Base-by-base conservation (phyloP, 2,329 filamentous ascomycete genomes). In the Hypoxylon sp. region DNA sequence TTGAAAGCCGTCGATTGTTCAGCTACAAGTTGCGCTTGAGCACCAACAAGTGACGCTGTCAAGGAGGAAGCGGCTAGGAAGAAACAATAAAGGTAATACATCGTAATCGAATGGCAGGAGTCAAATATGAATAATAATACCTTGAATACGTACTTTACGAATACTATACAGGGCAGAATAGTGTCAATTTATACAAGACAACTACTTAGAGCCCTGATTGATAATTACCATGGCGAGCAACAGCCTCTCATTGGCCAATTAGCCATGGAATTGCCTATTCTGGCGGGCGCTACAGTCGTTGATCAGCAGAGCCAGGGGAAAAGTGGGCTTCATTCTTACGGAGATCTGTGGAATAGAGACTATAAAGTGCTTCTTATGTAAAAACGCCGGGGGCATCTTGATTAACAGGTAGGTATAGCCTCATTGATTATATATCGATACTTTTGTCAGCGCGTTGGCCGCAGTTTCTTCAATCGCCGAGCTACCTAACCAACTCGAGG, bases 1-100 rank as follows among this genome's bases (percentile, higher is more conserved):
- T 78, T 78, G 68, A 76, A 78, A 17, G 53, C 66, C 2, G 63
- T 65, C 2, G 67, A 71, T 32, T 74, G 71, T 14, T 65, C 52
- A n/a, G 38, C 55, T 5, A 50, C 56, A 9, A 46, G 43, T n/a
- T 49, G 46, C 5, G 46, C 45, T 55, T 64, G 65, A n/a, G 56
- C 36, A 32, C 49, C 14, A 10, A 41, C 51, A 19, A 32, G n/a
- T 19, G 49, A 41, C 25, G 38, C 36, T 34, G 36, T 21, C 13
- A 56, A 43, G 19, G 19, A 56, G 32, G 60, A 46, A 30, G 34
- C 28, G 45, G 28, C 10, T 7, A 57, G 25, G 7, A 41, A 13
- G 11, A 61, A 19, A n/a, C 30, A 17, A 5, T 17, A 46, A 23
- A 28, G 30, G 4, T 19, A 51, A 60, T 51, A 28, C 46, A 50